phyloP scores from a whole-genome alignment of 2,329 filamentous ascomycete genomes.

The Fusarium tuaranense region DNA sequence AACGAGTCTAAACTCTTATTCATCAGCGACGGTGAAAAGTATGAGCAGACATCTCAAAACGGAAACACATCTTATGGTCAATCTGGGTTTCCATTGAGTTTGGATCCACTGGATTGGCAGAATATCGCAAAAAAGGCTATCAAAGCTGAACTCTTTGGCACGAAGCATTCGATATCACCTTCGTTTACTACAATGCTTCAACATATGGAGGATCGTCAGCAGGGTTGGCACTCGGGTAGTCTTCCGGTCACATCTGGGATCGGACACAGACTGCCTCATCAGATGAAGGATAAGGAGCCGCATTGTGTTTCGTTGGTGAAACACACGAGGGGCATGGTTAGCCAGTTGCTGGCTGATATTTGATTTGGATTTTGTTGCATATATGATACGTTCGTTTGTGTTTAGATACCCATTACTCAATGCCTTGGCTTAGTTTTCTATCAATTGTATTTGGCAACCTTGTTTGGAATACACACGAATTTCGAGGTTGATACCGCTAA shows the following conservation, averaged over 20 bases:
- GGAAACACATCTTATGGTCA: neutral
- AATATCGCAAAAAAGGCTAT: slow-evolving; percentile 34
- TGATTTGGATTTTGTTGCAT: slow-evolving; percentile 1
- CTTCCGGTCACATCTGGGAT: slow-evolving; percentile 12
- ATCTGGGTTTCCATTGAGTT: slow-evolving; percentile 17
- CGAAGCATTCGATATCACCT: neutral
- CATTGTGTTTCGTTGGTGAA: slow-evolving; percentile 40
- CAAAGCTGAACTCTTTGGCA: slow-evolving; percentile 36
- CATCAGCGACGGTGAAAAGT: slow-evolving; percentile 21
- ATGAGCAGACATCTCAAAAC: neutral
- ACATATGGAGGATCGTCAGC: slow-evolving; percentile 42
- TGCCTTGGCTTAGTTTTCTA: neutral
- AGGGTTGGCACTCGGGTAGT: slow-evolving; percentile 38
- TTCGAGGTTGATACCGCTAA: neutral
- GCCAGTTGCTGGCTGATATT: slow-evolving; percentile 15
- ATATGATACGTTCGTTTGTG: neutral
- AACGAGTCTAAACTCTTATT: slow-evolving; percentile 30
- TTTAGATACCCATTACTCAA: slow-evolving; percentile 12
- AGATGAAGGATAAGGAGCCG: slow-evolving; percentile 35
- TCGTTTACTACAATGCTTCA: slow-evolving; percentile 33
- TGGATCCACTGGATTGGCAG: slow-evolving; percentile 36
- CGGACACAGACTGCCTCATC: slow-evolving; percentile 12
- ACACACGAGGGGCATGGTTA: slow-evolving; percentile 38
- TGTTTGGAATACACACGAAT: neutral
- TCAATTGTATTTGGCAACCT: neutral